Conservation (phyloP, 345 rosid species). For the Brassica cretica region DNA sequence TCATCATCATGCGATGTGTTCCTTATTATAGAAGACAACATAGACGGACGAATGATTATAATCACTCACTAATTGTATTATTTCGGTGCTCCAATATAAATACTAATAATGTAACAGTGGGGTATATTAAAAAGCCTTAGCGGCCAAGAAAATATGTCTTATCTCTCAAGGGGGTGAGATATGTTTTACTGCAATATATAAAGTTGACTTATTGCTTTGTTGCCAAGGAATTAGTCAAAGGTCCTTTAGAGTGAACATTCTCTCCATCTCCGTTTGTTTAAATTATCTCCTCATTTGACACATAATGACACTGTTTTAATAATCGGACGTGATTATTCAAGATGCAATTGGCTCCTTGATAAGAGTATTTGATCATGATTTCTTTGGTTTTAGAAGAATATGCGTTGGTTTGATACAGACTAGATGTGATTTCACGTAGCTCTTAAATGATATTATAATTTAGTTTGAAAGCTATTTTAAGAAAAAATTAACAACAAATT, state of each 20-base stretch:
- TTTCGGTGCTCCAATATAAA: not conserved
- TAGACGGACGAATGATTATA: not conserved
- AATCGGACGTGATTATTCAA: not conserved
- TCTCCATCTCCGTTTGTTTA: conserved; percentile 9
- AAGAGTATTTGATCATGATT: not conserved
- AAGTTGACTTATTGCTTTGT: conserved; percentile 37
- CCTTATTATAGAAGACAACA: conserved; percentile 25
- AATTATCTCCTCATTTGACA: conserved; percentile 5
- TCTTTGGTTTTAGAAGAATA: not conserved
- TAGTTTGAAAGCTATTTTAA: not conserved
- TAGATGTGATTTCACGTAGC: not conserved
- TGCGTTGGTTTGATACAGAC: not conserved
- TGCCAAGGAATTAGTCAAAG: conserved; percentile 34
- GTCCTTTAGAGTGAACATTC: not conserved
- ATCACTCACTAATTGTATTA: not conserved
- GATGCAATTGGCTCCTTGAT: not conserved
- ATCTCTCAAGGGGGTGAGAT: not conserved
- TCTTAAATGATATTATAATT: not conserved
- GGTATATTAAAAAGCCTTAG: conserved; percentile 11
- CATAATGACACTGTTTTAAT: not conserved
- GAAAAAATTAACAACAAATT: not conserved
- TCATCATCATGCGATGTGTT: conserved; percentile 25
- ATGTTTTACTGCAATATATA: conserved; percentile 28
- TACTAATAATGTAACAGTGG: not conserved
- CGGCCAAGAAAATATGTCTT: conserved; percentile 22